Evolutionary conservation across 2,329 filamentous ascomycete genomes (phyloP), one percentile per base, ranked within the genome.

Genomic region (Diaporthe longicolla): DNA sequence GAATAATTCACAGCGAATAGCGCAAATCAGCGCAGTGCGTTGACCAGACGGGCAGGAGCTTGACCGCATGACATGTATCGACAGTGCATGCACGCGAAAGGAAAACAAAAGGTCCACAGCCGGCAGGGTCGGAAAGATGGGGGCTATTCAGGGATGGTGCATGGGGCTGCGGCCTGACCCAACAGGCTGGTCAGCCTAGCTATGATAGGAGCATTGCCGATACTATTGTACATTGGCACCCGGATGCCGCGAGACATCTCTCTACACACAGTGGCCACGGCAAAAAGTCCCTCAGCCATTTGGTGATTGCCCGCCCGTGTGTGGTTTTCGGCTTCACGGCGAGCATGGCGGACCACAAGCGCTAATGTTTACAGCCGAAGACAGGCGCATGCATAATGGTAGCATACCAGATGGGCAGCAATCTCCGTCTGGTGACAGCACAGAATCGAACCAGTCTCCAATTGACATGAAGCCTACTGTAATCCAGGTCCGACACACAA

Each of bases 41-140:
- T 37, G 45, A 15, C 29, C 45, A 35, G 43, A 43, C 29, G 35
- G 61, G 29, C 26, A 66, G 63, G 63, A 52, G 63, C 45, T 32
- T 52, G 63, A 66, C 61, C 61, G 61, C 26, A 50, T 50, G 29
- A 61, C 19, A 26, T 52, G 61, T 43, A 52, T 66, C 61, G 35
- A 50, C 29, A 15, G 26, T 52, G 43, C 61, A 66, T 65, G 61
- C 37, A 37, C 43, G 58, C 58, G 58, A 52, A 17, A 37, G 32
- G 21, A 37, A 66, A 66, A 11, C 45, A n/a, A 52, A 37, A 52
- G 21, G 45, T 52, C 45, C 45, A 52, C 45, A 19, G 45, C 52
- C 61, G 29, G 61, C 29, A 35, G 17, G 35, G 26, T 52, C 61
- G 43, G 61, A 10, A 63, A 63, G 40, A 63, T 43, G 37, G 59